Evolutionary conservation across 768 basidiomycete genomes (phyloP), one percentile per base, ranked within the genome.

Genomic region (Hypholoma fasciculare): DNA sequence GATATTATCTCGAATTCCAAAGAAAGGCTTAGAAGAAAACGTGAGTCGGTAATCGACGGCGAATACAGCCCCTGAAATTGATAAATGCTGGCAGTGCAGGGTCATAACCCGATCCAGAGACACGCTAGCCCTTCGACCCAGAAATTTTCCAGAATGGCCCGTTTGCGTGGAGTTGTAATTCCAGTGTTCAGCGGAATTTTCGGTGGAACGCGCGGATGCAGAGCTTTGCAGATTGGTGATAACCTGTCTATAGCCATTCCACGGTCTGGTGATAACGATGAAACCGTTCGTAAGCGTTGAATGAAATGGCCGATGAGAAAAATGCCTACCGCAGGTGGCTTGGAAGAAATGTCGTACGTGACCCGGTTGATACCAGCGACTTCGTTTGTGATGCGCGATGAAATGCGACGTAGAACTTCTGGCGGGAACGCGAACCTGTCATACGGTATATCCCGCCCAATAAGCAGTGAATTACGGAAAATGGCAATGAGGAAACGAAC

Each of bases 381-480:
- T 73, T 99, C 97, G 72, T 98, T 99, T 38, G 97, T 99, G 63
- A 99, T 98, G 56, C 97, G 83, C 48, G 93, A 95, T 19, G 96
- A 98, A 67, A 99, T 94, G 64, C 88, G 87, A 61, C 90, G 87
- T 58, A 99, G 75, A 11, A 98, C 86, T 43, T 90, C 88, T 14
- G 94, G 77, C 26, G 96, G 96, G 82, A 98, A 99, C n/a, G 92
- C 87, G 76, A 92, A 98, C 92, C 92, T 93, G 65, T 34, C 30
- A 34, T 34, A 34, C 30, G 6, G 30, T 1, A 73, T 53, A 75
- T 46, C 40, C 27, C 27, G 7, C 27, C 27, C 27, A 58, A 40
- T 49, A 52, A 56, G 19, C 19, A 30, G 51, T 16, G 27, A 36
- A 4, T n/a, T 9, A 30, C 17, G 20, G 34, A 19, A 55, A 38